A percentile compares a stretch with the other conserved stretches of the same genome.
Conservation (phyloP, 345 rosid species). For the Dimocarpus longan region DNA sequence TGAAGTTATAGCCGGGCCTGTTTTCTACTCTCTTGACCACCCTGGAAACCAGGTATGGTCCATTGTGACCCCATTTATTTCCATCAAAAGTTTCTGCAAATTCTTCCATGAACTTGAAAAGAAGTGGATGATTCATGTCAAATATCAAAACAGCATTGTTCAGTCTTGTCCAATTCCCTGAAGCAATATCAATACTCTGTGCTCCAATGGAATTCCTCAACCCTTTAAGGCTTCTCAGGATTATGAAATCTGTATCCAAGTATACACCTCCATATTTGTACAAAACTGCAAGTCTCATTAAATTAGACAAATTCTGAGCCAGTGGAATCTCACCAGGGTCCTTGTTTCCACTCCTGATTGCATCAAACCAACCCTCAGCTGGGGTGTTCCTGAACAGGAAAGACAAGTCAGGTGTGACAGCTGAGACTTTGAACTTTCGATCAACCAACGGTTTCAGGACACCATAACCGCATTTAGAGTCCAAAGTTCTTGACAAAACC, state of each 20-base stretch:
- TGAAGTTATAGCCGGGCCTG: conserved; percentile 45
- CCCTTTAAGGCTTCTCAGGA: conserved; percentile 51
- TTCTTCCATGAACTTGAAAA: conserved; percentile 66
- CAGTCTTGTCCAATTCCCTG: conserved; percentile 69
- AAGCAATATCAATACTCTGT: conserved; percentile 50
- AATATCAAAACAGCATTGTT: conserved; percentile 79
- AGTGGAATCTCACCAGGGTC: conserved; percentile 84
- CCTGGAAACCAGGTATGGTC: conserved; percentile 79
- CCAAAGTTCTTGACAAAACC: conserved; percentile 68
- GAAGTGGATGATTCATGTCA: conserved; percentile 64
- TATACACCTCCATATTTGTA: conserved; percentile 84
- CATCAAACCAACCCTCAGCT: conserved; percentile 65
- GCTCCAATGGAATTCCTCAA: conserved; percentile 77
- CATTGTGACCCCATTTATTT: conserved; percentile 85
- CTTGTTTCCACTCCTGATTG: conserved; percentile 55
- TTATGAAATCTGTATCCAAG: conserved; percentile 75
- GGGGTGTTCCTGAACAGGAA: conserved; percentile 65
- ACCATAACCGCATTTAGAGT: conserved; percentile 51
- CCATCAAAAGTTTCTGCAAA: conserved; percentile 76
- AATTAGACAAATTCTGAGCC: conserved; percentile 74
- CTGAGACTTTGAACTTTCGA: conserved; percentile 46
- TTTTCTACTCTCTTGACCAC: conserved; percentile 47
- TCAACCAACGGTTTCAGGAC: conserved; percentile 59
- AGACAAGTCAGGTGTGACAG: conserved; percentile 65
- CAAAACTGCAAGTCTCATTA: conserved; percentile 61